A percentile compares a stretch with the other conserved stretches of the same genome.
Evolutionary conservation across 352 stramenopile genomes (phyloP).

Genomic region (Phytophthora crassamura): DNA sequence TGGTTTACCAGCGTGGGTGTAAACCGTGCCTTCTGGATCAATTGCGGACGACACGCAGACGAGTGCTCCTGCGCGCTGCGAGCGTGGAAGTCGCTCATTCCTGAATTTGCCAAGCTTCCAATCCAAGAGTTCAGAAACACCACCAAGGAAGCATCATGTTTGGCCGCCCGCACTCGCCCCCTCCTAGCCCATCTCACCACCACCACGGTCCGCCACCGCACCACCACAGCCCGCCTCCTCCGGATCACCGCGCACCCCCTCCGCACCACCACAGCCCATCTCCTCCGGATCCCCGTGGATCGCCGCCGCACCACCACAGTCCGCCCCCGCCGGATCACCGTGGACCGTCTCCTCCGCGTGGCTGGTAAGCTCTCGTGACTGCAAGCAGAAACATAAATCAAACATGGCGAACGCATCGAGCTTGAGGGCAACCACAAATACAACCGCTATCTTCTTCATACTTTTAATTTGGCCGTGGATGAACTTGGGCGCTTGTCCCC

Average conservation of each 20-base stretch:
- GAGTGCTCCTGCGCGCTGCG: background rate
- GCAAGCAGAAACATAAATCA: background rate
- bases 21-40: conserved; percentile 13
- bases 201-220: conserved; percentile 12
- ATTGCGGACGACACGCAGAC: conserved; percentile 6
- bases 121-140: no score
- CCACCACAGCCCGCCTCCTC: conserved; percentile 18
- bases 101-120: conserved; percentile 24
- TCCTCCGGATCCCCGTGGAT: conserved; percentile 8
- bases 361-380: conserved; percentile 20
- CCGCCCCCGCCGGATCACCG: conserved; percentile 10
- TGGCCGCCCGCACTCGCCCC: conserved; percentile 17
- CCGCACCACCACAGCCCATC: conserved; percentile 11
- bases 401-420: conserved; percentile 5
- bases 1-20: background rate
- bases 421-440: conserved; percentile 1
- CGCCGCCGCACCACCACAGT: conserved; percentile 13
- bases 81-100: conserved; percentile 2
- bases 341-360: conserved; percentile 10
- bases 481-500: no score
- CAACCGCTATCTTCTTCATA: background rate
- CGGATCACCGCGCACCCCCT: background rate
- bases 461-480: no score
- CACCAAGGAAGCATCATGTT: conserved; percentile 26
- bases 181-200: conserved; percentile 21